These are phyloP conservation scores for Cercospora janseana DNA, from an alignment of 2,329 filamentous ascomycete species.

Conservation along the genomic window DNA sequence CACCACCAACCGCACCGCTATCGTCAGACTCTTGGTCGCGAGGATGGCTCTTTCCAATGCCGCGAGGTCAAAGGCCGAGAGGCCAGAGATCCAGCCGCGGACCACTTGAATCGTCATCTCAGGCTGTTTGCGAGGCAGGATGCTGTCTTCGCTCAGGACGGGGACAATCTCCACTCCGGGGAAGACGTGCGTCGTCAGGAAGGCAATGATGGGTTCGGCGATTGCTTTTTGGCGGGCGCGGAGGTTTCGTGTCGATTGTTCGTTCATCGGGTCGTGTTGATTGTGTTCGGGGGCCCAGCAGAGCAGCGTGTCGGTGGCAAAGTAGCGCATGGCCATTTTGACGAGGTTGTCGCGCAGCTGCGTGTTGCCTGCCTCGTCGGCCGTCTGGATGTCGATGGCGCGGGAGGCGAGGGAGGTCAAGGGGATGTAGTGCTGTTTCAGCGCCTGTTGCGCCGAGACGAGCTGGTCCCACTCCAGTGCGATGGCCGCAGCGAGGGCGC, in stretches of 20 bases:
- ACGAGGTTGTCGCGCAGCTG: constrained; percentile 64
- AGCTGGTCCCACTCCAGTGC: constrained; percentile 93
- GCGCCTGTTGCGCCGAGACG: constrained; percentile 75
- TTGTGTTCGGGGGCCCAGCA: constrained; percentile 73
- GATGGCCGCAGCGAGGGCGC: constrained; percentile 77
- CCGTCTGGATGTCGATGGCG: constrained; percentile 73
- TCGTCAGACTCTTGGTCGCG: constrained; percentile 81
- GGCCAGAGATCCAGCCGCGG: constrained; percentile 68
- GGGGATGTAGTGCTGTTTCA: constrained; percentile 83
- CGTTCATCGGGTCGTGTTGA: constrained; percentile 44
- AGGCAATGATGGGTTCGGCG: constrained; percentile 68
- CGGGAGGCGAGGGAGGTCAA: constrained; percentile 82
- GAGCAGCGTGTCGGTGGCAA: constrained; percentile 87
- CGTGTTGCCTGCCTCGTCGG: constrained; percentile 56
- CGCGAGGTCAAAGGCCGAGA: constrained; percentile 78
- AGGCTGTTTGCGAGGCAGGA: constrained; percentile 72
- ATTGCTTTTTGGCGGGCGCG: constrained; percentile 69
- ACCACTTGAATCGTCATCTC: constrained; percentile 75
- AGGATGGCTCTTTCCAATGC: constrained; percentile 80
- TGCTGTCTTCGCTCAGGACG: constrained; percentile 74
- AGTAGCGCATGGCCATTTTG: constrained; percentile 72
- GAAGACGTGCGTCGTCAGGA: constrained; percentile 73
- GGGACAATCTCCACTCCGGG: constrained; percentile 76
- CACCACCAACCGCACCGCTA: constrained; percentile 71
- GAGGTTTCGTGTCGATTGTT: constrained; percentile 44